Evolutionary conservation across 495 filamentous ascomycete species (phyloP), one percentile per base, ranked within the genome.

Genomic region (Penicillium manginii): DNA sequence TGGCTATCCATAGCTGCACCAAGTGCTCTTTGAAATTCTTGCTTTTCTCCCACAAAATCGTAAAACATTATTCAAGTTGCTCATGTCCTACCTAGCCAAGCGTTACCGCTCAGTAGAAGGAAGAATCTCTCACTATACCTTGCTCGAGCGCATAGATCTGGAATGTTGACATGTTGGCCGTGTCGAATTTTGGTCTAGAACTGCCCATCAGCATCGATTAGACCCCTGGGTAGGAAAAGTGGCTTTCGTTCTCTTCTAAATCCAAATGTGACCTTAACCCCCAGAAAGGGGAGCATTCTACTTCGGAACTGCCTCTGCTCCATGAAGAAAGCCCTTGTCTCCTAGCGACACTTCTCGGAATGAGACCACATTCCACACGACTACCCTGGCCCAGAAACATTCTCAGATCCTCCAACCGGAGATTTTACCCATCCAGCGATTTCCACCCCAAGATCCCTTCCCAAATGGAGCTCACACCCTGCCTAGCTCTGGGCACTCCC

Each of bases 301-400:
- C 32, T 6, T 15, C 50, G n/a, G n/a, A 43, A 43, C 17, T 4
- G 14, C 10, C 40, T 19, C n/a, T 21, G 19, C 15, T 37, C 35
- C 11, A n/a, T 4, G n/a, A 19, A 9, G n/a, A 43, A 12, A 37
- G 26, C 33, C 37, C 19, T 32, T 23, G 42, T 58, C 17, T 42
- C 57, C 21, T n/a, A 26, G 63, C 19, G 18, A 59, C 55, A n/a
- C 32, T 8, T 29, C 15, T 12, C 10, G 52, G 59, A 67, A 69
- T 67, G 64, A 19, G 31, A 35, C 53, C 48, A 29, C 66, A 67
- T 69, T 69, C 66, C 61, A 50, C 17, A 50, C 29, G 12, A 12
- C 31, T 39, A 7, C 22, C 10, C 35, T 48, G 23, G 26, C 43
- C 17, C 53, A 59, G 59, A 32, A 18, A 42, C 61, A 69, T 69